Evolutionary conservation across 2,329 filamentous ascomycete genomes (phyloP), one percentile per base, ranked within the genome.

Genomic region (Pleoardoris graminearum): DNA sequence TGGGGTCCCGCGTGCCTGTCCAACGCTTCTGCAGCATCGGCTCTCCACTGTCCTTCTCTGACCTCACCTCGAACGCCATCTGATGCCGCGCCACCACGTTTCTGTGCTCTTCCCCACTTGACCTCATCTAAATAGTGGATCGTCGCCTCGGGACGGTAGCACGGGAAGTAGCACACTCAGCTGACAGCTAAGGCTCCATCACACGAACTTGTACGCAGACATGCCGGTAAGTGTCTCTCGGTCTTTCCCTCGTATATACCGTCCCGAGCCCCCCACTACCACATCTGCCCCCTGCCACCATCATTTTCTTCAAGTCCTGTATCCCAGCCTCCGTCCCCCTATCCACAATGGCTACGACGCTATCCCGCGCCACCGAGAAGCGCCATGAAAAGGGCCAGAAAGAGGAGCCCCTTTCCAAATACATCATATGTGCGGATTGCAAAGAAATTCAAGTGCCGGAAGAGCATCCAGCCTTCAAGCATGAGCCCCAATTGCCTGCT

Each of bases 191-290:
- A 54, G 37, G 37, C 49, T 45, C 39, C 42, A 43, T 30, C 27
- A 27, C 30, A 51, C 51, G 22, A 49, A 37, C 33, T 33, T 48
- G 22, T 54, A 47, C 12, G 17, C 55, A 55, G 54, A 41, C 14
- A 70, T 70, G 67, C 66, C 67, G 56, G 67, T 70, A 68, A 66
- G 67, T 53, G 17, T n/a, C 16, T 43, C 33, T n/a, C 12, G 27
- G 27, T 17, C 7, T n/a, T 35, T 48, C 14, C 35, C 29, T 53
- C 36, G 19, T 52, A 50, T 52, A 47, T 46, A 23, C 38, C 29
- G 27, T 37, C 22, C 43, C 30, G 30, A 37, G 19, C 30, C 33
- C 23, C 29, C 14, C 12, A 7, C 42, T 22, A 44, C 30, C 12
- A 32, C 35, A 35, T 57, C 57, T 58, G 56, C 55, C 48, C 47